phyloP scores from a whole-genome alignment of 2,329 filamentous ascomycete species.

The Bertia moriformis region DNA sequence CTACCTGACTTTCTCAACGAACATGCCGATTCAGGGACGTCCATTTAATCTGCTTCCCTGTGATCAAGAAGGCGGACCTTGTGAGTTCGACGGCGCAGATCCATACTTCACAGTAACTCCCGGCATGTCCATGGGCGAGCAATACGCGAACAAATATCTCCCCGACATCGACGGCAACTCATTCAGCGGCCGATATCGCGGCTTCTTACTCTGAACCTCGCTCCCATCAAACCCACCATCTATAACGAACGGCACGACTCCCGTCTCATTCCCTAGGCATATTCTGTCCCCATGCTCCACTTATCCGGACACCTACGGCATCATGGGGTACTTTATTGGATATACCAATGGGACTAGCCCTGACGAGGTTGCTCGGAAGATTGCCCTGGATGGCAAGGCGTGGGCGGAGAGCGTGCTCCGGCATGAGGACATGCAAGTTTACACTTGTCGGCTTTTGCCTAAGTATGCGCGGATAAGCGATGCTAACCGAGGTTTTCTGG shows the following conservation, averaged over 20 bases:
- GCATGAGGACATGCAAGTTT: conserved; percentile 41
- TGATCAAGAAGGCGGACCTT: background rate
- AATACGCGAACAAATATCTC: conserved; percentile 26
- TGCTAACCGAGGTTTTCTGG: background rate
- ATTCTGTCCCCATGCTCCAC: conserved; percentile 40
- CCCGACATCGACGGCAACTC: conserved; percentile 38
- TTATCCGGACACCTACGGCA: conserved; percentile 34
- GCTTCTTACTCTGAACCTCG: conserved; percentile 31
- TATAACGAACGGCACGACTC: conserved; percentile 45
- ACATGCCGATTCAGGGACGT: background rate
- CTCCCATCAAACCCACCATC: conserved; percentile 39
- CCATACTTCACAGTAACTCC: background rate
- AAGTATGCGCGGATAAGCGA: conserved; percentile 21
- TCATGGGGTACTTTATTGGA: conserved; percentile 35
- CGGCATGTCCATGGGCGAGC: background rate
- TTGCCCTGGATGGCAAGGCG: conserved; percentile 15
- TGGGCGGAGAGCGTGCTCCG: conserved; percentile 36
- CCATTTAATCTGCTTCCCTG: background rate
- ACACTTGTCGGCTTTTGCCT: conserved; percentile 40
- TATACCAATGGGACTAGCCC: background rate
- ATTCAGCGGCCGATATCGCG: conserved; percentile 26
- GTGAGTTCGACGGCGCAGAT: background rate
- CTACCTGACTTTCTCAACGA: background rate
- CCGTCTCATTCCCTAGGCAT: conserved; percentile 36
- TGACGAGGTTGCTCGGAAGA: conserved; percentile 7